Percentiles rank a stretch among this genome's conserved stretches.
Conservation (phyloP, 116 monocot genomes). For the Zostera marina region DNA sequence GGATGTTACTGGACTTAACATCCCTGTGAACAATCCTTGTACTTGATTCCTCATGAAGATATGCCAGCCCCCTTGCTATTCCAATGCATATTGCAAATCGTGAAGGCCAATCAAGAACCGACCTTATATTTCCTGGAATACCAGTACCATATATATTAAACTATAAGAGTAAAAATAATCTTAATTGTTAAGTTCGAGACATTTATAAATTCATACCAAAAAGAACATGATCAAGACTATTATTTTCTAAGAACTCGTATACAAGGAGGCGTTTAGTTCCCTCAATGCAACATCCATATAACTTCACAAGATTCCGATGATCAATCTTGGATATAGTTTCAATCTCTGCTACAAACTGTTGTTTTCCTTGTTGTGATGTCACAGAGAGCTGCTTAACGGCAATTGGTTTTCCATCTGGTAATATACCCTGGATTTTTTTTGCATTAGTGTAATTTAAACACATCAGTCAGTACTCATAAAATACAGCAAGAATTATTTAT, state of each 20-base stretch:
- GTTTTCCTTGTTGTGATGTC: slow-evolving; percentile 52
- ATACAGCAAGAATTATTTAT: not conserved
- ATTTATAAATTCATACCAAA: slow-evolving; percentile 30
- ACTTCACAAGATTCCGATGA: slow-evolving; percentile 61
- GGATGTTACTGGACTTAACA: slow-evolving; percentile 72
- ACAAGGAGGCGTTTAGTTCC: slow-evolving; percentile 47
- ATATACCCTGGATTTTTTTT: slow-evolving; percentile 29
- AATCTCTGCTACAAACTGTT: slow-evolving; percentile 62
- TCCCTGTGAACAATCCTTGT: slow-evolving; percentile 60
- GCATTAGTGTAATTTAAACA: not conserved
- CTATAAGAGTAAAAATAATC: not conserved
- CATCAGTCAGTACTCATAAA: not conserved
- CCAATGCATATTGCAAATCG: slow-evolving; percentile 58
- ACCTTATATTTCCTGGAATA: slow-evolving; percentile 21
- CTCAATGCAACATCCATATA: slow-evolving; percentile 73
- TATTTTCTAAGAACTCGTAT: slow-evolving; percentile 70
- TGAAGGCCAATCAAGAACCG: slow-evolving; percentile 33
- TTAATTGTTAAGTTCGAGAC: not conserved
- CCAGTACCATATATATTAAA: not conserved
- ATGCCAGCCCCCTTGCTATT: slow-evolving; percentile 49
- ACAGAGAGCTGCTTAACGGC: slow-evolving; percentile 69
- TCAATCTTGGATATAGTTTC: slow-evolving; percentile 63
- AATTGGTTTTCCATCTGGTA: slow-evolving; percentile 53
- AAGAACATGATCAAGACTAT: slow-evolving; percentile 63
- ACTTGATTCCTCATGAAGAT: slow-evolving; percentile 65